These are phyloP conservation scores for Phytopythium mirpurense DNA, from an alignment of 352 stramenopile species.

Conservation along the genomic window DNA sequence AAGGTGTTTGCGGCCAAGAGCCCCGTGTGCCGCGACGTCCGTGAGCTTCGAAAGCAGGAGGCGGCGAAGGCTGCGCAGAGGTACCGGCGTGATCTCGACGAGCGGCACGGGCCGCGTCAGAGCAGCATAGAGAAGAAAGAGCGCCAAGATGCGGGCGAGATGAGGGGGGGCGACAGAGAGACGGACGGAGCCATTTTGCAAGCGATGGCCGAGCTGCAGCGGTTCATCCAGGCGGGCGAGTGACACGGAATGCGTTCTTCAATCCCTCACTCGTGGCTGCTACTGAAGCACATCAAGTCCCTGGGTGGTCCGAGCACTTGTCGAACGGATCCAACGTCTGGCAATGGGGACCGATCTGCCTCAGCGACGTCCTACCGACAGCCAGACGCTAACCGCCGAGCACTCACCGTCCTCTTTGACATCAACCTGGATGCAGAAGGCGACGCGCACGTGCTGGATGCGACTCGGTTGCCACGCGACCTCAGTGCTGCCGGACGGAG, in stretches of 20 bases:
- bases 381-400: too few relatives aligned
- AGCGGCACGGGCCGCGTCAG: conserved; percentile 4
- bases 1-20: conserved; percentile 33
- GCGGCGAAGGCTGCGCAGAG: conserved; percentile 33
- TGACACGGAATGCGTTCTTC: too few relatives aligned
- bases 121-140: neutral
- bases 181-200: conserved; percentile 16
- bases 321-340: too few relatives aligned
- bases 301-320: too few relatives aligned
- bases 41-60: conserved; percentile 34
- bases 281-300: too few relatives aligned
- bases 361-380: too few relatives aligned
- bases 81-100: conserved; percentile 31
- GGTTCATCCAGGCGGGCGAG: neutral
- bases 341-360: too few relatives aligned
- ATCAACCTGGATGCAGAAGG: conserved; percentile 13
- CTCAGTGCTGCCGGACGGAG: conserved; percentile 84
- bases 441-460: conserved; percentile 48
- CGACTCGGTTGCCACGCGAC: conserved; percentile 81
- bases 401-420: conserved; percentile 24
- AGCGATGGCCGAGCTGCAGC: conserved; percentile 16
- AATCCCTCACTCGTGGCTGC: too few relatives aligned
- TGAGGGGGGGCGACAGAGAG: conserved; percentile 5
- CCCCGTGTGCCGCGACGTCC: conserved; percentile 43
- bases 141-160: neutral